Evolutionary conservation across 2,329 filamentous ascomycete genomes (phyloP).

Genomic region (Exophiala xenobiotica): DNA sequence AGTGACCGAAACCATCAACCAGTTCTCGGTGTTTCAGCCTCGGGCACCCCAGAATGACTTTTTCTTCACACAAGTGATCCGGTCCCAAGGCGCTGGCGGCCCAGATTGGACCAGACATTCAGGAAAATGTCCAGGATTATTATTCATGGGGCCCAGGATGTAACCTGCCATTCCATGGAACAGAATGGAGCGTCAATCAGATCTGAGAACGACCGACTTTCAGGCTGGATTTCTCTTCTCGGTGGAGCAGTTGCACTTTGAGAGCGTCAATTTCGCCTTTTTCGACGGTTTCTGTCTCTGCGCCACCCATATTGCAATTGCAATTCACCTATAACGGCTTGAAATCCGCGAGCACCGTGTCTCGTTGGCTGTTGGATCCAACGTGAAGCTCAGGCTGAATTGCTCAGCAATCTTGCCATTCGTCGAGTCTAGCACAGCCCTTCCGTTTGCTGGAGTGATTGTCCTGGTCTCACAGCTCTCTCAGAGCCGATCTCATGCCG

Average conservation of each 20-base stretch:
- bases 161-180: too few species aligned
- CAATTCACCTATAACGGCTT: neutral
- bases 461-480: neutral
- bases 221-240: neutral
- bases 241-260: neutral
- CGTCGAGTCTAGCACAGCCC: neutral
- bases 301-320: neutral
- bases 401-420: neutral
- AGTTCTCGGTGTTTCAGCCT: neutral
- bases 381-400: neutral
- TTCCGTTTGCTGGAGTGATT: neutral
- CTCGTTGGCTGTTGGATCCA: neutral
- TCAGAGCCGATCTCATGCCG: too few species aligned
- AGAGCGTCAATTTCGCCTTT: neutral
- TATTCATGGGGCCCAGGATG: too few species aligned
- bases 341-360: neutral
- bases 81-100: too few species aligned
- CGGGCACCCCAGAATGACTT: neutral
- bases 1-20: neutral
- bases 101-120: too few species aligned
- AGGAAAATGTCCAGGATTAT: too few species aligned
- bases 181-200: neutral
- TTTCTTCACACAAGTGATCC: neutral
- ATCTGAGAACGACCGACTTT: neutral
- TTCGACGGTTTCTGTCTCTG: neutral